Percentiles rank a stretch among this genome's conserved stretches.
These are phyloP conservation scores for Cladochytrium replicatum DNA, from an alignment of 192 early-diverging fungal species.

Conservation along the genomic window DNA sequence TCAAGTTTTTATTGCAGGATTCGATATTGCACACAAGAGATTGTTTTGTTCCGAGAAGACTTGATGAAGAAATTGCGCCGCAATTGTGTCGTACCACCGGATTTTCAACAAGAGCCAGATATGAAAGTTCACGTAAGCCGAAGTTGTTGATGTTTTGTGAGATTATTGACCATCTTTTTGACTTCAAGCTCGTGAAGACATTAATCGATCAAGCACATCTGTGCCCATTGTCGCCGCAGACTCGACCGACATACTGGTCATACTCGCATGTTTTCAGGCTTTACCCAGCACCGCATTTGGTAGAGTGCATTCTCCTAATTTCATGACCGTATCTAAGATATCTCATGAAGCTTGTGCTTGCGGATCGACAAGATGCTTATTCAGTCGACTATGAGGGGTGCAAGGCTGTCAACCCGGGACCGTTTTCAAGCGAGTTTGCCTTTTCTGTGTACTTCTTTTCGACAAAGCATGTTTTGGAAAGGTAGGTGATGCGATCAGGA, in stretches of 20 bases:
- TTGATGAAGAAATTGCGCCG: conserved; percentile 62
- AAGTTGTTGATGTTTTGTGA: background rate
- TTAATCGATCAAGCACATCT: conserved; percentile 79
- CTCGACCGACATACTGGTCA: conserved; percentile 71
- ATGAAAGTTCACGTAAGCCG: conserved; percentile 18
- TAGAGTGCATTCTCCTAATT: conserved; percentile 24
- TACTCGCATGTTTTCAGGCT: conserved; percentile 76
- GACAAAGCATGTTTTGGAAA: conserved; percentile 33
- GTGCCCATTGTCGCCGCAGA: conserved; percentile 63
- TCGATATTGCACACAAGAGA: conserved; percentile 83
- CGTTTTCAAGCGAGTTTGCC: conserved; percentile 52
- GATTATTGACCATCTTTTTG: background rate
- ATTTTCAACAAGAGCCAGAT: conserved; percentile 18
- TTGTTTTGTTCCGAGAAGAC: conserved; percentile 84
- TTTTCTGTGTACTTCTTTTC: conserved; percentile 71
- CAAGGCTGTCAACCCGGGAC: conserved; percentile 71
- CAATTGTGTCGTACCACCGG: conserved; percentile 60
- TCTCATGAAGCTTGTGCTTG: conserved; percentile 57
- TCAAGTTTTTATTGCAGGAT: conserved; percentile 38
- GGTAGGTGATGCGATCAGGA: conserved; percentile 43
- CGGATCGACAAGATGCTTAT: conserved; percentile 79
- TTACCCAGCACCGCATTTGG: conserved; percentile 80
- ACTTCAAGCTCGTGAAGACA: conserved; percentile 60
- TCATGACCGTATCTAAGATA: background rate
- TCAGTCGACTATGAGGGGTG: conserved; percentile 63